Percentiles rank a stretch among this genome's conserved stretches.
phyloP scores from a whole-genome alignment of 768 basidiomycete species.

The Pseudohyphozyma bogoriensis region DNA sequence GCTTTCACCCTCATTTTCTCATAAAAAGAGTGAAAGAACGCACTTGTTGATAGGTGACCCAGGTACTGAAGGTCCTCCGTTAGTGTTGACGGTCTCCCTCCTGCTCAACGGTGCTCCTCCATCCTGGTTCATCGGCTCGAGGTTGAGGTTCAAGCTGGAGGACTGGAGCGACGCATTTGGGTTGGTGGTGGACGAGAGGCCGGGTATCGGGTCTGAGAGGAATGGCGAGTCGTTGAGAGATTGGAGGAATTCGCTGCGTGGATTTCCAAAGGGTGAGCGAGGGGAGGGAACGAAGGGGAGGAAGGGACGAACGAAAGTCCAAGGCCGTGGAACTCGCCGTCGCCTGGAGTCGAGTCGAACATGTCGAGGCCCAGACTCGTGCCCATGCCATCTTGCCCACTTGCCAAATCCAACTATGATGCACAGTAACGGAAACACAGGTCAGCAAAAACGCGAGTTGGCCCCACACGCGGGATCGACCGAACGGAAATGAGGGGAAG shows the following conservation, averaged over 20 bases:
- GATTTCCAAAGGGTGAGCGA: conserved; percentile 9
- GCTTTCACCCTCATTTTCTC: too few species aligned
- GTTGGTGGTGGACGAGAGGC: too few species aligned
- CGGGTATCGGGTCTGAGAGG: too few species aligned
- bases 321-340: conserved; percentile 29
- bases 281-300: not conserved
- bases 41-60: conserved; percentile 25
- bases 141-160: too few species aligned
- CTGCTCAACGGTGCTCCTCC: not conserved
- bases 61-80: conserved; percentile 16
- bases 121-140: too few species aligned
- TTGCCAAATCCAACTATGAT: conserved; percentile 15
- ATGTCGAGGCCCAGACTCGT: conserved; percentile 17
- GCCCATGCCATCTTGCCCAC: conserved; percentile 16
- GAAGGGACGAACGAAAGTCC: conserved; percentile 27
- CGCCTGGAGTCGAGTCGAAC: conserved; percentile 3
- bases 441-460: not conserved
- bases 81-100: not conserved
- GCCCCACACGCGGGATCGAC: too few species aligned
- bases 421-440: not conserved
- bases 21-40: not conserved
- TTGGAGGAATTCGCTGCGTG: conserved; percentile 73
- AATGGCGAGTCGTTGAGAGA: conserved; percentile 56
- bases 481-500: too few species aligned
- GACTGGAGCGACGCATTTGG: too few species aligned